Conservation (phyloP, 345 rosid genomes). For the Cardamine occulta region DNA sequence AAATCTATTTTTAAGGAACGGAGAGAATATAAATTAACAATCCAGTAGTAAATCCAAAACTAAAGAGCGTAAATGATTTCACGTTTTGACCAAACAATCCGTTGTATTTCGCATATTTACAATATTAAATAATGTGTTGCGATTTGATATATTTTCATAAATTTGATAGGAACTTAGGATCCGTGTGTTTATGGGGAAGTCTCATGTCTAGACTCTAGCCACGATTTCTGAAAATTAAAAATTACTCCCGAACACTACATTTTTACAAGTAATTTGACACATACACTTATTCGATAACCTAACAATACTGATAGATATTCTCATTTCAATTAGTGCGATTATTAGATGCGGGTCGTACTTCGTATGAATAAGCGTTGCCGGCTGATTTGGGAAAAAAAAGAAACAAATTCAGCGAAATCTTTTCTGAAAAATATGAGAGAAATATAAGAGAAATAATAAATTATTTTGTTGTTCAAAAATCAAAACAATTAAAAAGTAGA, state of each 20-base stretch:
- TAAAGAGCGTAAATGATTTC: neutral
- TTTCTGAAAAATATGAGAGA: neutral
- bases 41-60: neutral
- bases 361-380: neutral
- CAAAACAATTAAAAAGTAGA: constrained; percentile 25
- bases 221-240: neutral
- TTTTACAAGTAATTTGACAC: neutral
- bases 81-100: neutral
- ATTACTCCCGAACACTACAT: neutral
- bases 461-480: neutral
- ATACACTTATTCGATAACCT: constrained; percentile 19
- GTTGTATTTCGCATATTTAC: neutral
- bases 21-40: neutral
- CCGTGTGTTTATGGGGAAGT: neutral
- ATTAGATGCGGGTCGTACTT: constrained; percentile 16
- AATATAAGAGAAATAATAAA: neutral
- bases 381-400: neutral
- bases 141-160: neutral
- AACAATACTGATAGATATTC: constrained; percentile 17
- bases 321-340: constrained; percentile 9
- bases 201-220: neutral
- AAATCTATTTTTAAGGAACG: too few relatives aligned
- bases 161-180: neutral
- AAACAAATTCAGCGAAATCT: neutral
- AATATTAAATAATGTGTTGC: neutral